Evolutionary conservation across 345 rosid species (phyloP), one percentile per base, ranked within the genome.

Genomic region (Populus tremula): DNA sequence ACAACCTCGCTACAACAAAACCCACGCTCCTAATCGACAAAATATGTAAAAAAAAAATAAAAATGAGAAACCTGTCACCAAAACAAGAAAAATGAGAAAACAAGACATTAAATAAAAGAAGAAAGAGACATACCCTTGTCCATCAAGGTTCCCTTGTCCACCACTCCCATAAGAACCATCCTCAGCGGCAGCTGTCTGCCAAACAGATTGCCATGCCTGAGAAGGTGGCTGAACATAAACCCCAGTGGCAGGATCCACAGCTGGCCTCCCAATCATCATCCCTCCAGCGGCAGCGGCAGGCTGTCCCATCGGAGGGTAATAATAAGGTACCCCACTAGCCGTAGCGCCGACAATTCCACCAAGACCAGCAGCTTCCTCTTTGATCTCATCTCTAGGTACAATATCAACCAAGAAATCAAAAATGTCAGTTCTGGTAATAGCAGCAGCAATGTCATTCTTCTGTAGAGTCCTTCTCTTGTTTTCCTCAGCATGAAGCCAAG

Each of bases 401-500:
- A 92, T 92, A 77, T 94, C 98, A 1, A 92, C 96, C 71, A 94
- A 84, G 83, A 94, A 94, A 77, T 94, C 98, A 80, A 94, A 94
- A 76, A 92, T 94, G 77, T 91, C 97, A 3, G 96, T 94, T 76
- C 98, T 77, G 2, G 97, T 94, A 62, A 94, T 92, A 31, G 98
- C 97, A 0, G 98, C 98, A 5, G 98, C 91, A 82, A 94, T 91
- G 75, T 94, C 98, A 80, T 94, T 94, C 79, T 94, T 94, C 90
- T 94, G 98, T 67, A 94, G 90, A 67, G 98, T 94, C 31, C 98
- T 84, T 56, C 98, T 90, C 86, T 90, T 92, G 82, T 91, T 92
- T 87, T 94, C 98, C 87, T 92, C 96, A 27, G 98, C 97, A 82
- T 94, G 98, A 73, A 94, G 96, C 98, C 98, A 94, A 27, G 98